A percentile compares a stretch with the other conserved stretches of the same genome.
Evolutionary conservation across 228 moss, liverwort and hornwort species (phyloP).

Genomic region (Sphagnum fallax): DNA sequence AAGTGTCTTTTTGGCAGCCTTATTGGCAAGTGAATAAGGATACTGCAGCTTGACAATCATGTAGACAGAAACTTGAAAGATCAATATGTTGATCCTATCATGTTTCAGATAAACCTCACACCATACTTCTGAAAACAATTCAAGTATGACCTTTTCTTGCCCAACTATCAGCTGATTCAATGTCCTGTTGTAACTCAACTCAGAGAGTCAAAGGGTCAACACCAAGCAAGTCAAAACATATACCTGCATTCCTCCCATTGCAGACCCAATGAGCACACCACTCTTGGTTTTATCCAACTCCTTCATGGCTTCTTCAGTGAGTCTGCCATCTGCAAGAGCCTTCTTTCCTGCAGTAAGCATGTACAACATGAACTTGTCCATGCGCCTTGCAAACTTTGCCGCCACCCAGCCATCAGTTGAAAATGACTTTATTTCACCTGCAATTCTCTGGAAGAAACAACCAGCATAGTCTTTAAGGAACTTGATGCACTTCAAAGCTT

Average conservation of each 20-base stretch:
- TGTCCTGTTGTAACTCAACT: too few species aligned
- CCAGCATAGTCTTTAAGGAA: not conserved
- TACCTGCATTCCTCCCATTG: conserved; percentile 98
- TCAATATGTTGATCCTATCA: too few species aligned
- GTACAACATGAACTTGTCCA: conserved; percentile 91
- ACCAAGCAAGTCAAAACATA: not conserved
- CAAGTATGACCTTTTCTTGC: too few species aligned
- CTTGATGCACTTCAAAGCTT: not conserved
- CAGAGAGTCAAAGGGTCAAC: not conserved
- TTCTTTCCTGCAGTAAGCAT: conserved; percentile 85
- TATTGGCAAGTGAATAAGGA: too few species aligned
- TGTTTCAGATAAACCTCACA: too few species aligned
- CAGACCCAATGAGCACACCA: conserved; percentile 91
- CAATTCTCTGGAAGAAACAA: conserved; percentile 57
- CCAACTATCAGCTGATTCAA: too few species aligned
- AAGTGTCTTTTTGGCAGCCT: not conserved
- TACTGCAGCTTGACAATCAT: too few species aligned
- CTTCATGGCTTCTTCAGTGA: conserved; percentile 72
- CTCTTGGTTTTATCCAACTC: conserved; percentile 78
- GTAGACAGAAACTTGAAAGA: too few species aligned
- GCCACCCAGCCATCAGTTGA: conserved; percentile 87
- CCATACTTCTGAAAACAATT: too few species aligned
- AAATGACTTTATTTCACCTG: conserved; percentile 75
- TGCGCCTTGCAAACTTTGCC: conserved; percentile 84
- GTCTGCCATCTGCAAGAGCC: conserved; percentile 63